Evolutionary conservation across 192 early-diverging fungal species (phyloP).

Genomic region (Backusella tuberculispora): DNA sequence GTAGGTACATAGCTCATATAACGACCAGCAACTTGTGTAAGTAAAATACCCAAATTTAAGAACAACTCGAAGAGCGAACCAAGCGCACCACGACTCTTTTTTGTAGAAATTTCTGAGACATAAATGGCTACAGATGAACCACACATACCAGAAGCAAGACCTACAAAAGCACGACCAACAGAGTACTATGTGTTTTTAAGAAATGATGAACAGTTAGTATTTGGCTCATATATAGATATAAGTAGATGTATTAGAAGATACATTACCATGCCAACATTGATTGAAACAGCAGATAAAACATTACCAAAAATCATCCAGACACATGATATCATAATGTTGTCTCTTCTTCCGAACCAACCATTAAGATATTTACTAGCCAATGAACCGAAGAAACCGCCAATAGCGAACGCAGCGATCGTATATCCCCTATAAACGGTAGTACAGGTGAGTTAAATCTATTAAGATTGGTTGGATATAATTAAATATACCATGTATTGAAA

Average conservation of each 20-base stretch:
- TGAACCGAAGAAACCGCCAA: conserved; percentile 61
- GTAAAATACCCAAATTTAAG: conserved; percentile 79
- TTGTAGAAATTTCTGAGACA: conserved; percentile 83
- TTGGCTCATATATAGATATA: not conserved
- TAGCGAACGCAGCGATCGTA: conserved; percentile 48
- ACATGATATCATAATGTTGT: conserved; percentile 66
- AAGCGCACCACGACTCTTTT: conserved; percentile 67
- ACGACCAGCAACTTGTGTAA: conserved; percentile 68
- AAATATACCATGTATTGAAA: conserved; percentile 39
- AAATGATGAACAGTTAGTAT: not conserved
- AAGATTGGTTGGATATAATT: conserved; percentile 7
- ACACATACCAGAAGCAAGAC: conserved; percentile 75
- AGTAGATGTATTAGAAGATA: too few relatives aligned
- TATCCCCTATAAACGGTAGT: conserved; percentile 42
- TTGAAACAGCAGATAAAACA: conserved; percentile 64
- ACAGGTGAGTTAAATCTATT: not conserved
- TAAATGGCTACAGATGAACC: conserved; percentile 65
- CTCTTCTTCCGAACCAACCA: conserved; percentile 52
- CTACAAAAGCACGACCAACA: conserved; percentile 76
- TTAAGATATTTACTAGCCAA: conserved; percentile 56
- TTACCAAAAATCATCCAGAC: conserved; percentile 68
- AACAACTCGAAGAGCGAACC: conserved; percentile 80
- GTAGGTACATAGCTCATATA: conserved; percentile 60
- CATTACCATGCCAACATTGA: conserved; percentile 63
- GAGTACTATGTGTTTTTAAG: conserved; percentile 32